These are phyloP conservation scores for Gossypium davidsonii DNA, from an alignment of 441 rosid species.

Conservation along the genomic window DNA sequence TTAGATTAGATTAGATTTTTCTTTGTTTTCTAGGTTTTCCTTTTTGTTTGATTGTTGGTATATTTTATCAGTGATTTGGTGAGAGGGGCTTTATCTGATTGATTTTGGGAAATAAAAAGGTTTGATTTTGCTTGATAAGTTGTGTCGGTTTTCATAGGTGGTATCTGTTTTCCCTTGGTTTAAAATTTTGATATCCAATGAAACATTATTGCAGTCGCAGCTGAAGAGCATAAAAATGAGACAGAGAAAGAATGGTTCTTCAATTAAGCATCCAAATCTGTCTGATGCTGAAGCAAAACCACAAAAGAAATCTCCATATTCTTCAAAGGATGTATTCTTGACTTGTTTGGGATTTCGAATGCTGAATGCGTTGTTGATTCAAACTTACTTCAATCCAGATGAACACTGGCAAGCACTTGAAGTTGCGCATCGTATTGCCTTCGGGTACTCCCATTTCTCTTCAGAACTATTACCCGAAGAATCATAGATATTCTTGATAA, in stretches of 20 bases:
- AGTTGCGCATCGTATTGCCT: slow-evolving; percentile 66
- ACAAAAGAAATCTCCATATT: slow-evolving; percentile 8
- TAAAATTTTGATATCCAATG: not conserved
- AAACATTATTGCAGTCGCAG: not conserved
- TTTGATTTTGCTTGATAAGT: too few relatives aligned
- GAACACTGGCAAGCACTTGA: slow-evolving; percentile 94
- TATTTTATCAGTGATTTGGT: too few relatives aligned
- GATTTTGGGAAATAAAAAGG: too few relatives aligned
- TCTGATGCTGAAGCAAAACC: slow-evolving; percentile 10
- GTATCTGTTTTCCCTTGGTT: not conserved
- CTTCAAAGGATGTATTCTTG: slow-evolving; percentile 33
- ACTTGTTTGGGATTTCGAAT: slow-evolving; percentile 52
- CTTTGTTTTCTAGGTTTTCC: too few relatives aligned
- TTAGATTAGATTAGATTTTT: too few relatives aligned
- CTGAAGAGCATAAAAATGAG: slow-evolving; percentile 19
- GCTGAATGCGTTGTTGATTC: slow-evolving; percentile 58
- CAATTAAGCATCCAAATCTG: not conserved
- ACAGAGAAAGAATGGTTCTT: slow-evolving; percentile 11
- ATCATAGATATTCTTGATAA: not conserved
- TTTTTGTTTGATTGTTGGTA: too few relatives aligned
- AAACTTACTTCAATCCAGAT: slow-evolving; percentile 82
- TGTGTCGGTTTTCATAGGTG: not conserved
- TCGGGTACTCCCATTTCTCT: slow-evolving; percentile 43
- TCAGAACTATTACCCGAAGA: not conserved
- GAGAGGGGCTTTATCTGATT: too few relatives aligned